Percentiles rank a stretch among this genome's conserved stretches.
phyloP scores from a whole-genome alignment of 2,329 filamentous ascomycete species.

The Fusarium nurragi region DNA sequence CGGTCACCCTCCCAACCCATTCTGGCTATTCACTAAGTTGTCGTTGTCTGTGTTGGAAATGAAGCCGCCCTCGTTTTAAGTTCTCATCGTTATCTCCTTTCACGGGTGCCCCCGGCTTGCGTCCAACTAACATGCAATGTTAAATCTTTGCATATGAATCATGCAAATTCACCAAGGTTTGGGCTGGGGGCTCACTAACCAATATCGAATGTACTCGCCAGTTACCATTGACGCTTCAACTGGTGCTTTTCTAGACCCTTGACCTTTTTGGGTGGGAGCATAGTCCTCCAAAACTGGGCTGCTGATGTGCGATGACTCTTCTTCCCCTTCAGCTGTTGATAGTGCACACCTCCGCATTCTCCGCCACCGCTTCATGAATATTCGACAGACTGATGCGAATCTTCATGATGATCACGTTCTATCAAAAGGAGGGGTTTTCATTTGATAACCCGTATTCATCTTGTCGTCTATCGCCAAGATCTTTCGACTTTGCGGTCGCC shows the following conservation, averaged over 20 bases:
- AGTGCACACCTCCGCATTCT: slow-evolving; percentile 39
- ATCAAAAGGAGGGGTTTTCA: background rate
- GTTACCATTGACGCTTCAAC: slow-evolving; percentile 5
- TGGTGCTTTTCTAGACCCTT: slow-evolving; percentile 23
- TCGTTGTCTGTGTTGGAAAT: slow-evolving; percentile 18
- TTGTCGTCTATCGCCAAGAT: slow-evolving; percentile 5
- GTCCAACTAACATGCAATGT: background rate
- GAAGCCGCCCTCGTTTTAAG: slow-evolving; percentile 27
- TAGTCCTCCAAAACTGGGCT: slow-evolving; percentile 33
- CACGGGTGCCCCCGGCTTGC: background rate
- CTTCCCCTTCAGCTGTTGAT: slow-evolving; percentile 30
- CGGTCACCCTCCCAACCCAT: slow-evolving; percentile 41
- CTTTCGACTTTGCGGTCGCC: background rate
- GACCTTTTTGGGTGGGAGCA: slow-evolving; percentile 25
- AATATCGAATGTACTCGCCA: background rate
- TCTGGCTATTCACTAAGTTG: slow-evolving; percentile 27
- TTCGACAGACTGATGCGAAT: slow-evolving; percentile 12
- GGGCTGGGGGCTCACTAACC: background rate
- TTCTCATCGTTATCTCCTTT: slow-evolving; percentile 9
- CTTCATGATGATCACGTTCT: slow-evolving; percentile 17
- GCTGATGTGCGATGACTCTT: slow-evolving; percentile 42
- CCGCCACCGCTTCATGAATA: slow-evolving; percentile 32
- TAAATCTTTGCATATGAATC: background rate
- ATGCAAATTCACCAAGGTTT: slow-evolving; percentile 7
- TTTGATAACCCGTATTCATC: background rate